Evolutionary conservation across 202 grass and related monocot genomes (phyloP), one percentile per base, ranked within the genome.

Genomic region (Digitaria exilis): DNA sequence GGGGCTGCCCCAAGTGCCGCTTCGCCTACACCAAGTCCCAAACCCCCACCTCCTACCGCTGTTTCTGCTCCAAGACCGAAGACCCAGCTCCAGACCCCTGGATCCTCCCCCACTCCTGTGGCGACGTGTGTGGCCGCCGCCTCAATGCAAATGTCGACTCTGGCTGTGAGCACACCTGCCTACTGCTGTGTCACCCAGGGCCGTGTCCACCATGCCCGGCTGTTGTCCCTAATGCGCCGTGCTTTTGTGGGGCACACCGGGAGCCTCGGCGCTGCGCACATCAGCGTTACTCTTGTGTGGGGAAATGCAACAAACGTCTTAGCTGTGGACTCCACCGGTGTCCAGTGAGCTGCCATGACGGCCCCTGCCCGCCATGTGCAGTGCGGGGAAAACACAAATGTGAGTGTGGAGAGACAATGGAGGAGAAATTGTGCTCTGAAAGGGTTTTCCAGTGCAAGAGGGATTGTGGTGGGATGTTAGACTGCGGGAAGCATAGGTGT

Each of bases 1-100:
- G 96, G 92, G 88, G 88, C 26, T 98, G 92, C 80, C 92, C 92
- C 73, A 98, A 98, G 64, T 98, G 90, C 83, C 96, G 92, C 64
- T 88, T 91, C 65, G 10, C 89, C 52, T 98, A 91, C 80, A 43
- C 92, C 63, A 88, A 86, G 77, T 84, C 92, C n/a, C 82, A 82
- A 46, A 88, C 85, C 39, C 92, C 95, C 15, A 77, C 82, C 55
- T 91, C 90, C 62, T 98, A 98, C 79, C 69, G 63, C 63, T 98
- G 95, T 73, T 95, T 95, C 66, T 98, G 95, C 80, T 76, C 84
- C 71, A 98, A 98, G 84, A 80, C 92, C 0, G 50, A 83, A 16
- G 90, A 98, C 54, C 95, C 95, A 0, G 68, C 89, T 4, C 67
- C 86, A 0, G 95, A 98, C 57, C 95, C 95, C 10, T 98, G 95